phyloP scores from a whole-genome alignment of 2,329 filamentous ascomycete species.

The Pseudogymnoascus sp. region DNA sequence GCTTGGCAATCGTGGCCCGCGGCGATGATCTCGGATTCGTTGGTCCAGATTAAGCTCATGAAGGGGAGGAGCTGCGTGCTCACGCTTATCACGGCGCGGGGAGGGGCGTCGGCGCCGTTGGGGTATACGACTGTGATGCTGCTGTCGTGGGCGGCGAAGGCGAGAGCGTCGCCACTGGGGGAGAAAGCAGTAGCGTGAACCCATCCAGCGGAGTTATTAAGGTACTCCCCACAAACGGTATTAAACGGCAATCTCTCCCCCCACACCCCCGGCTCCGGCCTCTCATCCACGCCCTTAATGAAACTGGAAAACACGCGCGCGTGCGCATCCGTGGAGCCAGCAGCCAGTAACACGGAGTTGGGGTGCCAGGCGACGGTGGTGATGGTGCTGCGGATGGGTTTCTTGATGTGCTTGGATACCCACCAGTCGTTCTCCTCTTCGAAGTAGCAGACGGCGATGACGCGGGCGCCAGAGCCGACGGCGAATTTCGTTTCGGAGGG shows the following conservation, averaged over 20 bases:
- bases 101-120: conserved; percentile 79
- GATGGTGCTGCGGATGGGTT: conserved; percentile 94
- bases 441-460: conserved; percentile 97
- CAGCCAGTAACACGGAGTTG: conserved; percentile 89
- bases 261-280: conserved; percentile 83
- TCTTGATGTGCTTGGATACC: conserved; percentile 99
- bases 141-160: conserved; percentile 91
- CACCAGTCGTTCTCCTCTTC: conserved; percentile 99
- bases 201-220: conserved; percentile 97
- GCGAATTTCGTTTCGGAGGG: conserved; percentile 96
- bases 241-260: conserved; percentile 95
- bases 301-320: conserved; percentile 91
- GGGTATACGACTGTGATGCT: conserved; percentile 96
- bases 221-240: conserved; percentile 91
- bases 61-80: conserved; percentile 87
- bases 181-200: conserved; percentile 90
- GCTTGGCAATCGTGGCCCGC: conserved; percentile 88
- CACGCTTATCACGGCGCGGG: conserved; percentile 81
- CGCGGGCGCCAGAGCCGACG: conserved; percentile 87
- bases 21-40: conserved; percentile 87
- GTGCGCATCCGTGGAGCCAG: conserved; percentile 95
- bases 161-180: conserved; percentile 79
- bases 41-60: conserved; percentile 85
- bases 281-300: conserved; percentile 85
- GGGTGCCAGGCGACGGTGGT: conserved; percentile 95